Evolutionary conservation across 441 rosid genomes (phyloP).

Genomic region (Erodium moschatum): DNA sequence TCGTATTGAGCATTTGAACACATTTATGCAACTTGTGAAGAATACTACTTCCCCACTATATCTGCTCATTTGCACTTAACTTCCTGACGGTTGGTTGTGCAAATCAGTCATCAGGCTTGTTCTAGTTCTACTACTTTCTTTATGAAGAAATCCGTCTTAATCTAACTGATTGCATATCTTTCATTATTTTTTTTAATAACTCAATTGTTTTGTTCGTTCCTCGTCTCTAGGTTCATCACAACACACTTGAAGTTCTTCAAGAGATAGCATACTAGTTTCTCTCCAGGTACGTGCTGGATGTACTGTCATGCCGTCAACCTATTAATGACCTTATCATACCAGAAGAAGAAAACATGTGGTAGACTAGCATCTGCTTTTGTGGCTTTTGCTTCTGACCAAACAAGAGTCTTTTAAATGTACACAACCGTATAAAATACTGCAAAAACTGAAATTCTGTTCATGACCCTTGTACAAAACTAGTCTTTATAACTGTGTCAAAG

Average conservation of each 20-base stretch:
- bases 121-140: neutral
- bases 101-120: neutral
- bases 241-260: conserved; percentile 78
- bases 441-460: neutral
- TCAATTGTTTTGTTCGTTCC: conserved; percentile 13
- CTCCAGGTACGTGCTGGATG: conserved; percentile 13
- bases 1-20: neutral
- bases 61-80: neutral
- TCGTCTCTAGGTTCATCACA: conserved; percentile 69
- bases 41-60: neutral
- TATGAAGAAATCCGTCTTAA: neutral
- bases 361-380: neutral
- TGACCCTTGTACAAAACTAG: neutral
- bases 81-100: neutral
- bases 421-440: neutral
- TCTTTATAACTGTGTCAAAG: neutral
- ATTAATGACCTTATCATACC: neutral
- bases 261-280: conserved; percentile 67
- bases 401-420: conserved; percentile 7
- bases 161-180: neutral
- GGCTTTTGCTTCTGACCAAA: neutral
- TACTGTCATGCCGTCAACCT: conserved; percentile 5
- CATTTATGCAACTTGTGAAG: neutral
- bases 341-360: conserved; percentile 8
- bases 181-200: neutral